Evolutionary conservation across 2,329 filamentous ascomycete species (phyloP).

Genomic region (Botryosphaeria dothidea): DNA sequence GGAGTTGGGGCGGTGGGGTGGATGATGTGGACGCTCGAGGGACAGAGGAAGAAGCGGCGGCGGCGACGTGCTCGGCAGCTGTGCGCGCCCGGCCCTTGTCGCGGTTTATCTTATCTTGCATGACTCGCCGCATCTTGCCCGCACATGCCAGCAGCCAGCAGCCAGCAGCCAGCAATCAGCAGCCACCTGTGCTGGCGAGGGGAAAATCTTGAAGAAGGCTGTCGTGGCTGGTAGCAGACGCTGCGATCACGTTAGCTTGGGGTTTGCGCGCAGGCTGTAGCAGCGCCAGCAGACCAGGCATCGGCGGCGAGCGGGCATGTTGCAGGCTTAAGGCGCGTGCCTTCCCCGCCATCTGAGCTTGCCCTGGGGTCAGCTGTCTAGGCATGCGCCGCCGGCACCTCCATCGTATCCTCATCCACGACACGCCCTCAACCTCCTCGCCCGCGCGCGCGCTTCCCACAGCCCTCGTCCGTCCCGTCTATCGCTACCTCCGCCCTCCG

Average conservation of each 20-base stretch:
- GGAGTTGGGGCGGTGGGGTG: not conserved
- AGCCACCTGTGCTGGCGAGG: not conserved
- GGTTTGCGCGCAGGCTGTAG: not conserved
- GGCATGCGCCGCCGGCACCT: slow-evolving; percentile 12
- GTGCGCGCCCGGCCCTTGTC: not conserved
- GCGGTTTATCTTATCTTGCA: slow-evolving; percentile 11
- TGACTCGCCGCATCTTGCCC: not conserved
- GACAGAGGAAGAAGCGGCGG: not conserved
- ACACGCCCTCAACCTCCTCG: not conserved
- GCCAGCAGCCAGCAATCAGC: not conserved
- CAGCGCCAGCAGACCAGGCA: not conserved
- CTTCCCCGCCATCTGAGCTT: slow-evolving; percentile 15
- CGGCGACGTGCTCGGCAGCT: slow-evolving; percentile 7
- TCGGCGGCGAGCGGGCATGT: not conserved
- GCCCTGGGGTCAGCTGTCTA: slow-evolving; percentile 18
- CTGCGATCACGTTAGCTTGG: not conserved
- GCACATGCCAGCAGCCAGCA: not conserved
- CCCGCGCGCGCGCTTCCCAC: not conserved
- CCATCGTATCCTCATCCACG: slow-evolving; percentile 13
- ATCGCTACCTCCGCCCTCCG: not conserved
- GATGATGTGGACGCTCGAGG: not conserved
- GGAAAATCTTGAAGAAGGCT: too few relatives aligned
- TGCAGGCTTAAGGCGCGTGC: not conserved
- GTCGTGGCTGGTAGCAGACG: too few relatives aligned
- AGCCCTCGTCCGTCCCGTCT: not conserved